Base-by-base conservation (phyloP, 257 asterid genomes). In the Rehmannia glutinosa region DNA sequence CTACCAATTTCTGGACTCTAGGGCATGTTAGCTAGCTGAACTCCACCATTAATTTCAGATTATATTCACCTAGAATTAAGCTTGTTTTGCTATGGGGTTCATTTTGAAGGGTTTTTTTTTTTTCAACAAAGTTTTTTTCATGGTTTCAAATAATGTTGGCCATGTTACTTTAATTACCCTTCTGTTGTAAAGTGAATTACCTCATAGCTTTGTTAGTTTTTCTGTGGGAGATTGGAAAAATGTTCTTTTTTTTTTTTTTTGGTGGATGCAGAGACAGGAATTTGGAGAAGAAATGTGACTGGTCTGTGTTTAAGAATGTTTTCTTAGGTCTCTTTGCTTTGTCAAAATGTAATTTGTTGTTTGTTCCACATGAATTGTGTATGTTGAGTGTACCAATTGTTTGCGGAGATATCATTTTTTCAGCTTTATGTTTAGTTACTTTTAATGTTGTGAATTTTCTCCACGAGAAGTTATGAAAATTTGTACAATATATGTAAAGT, bases 81-180 rank as follows among this genome's bases (percentile, higher is more conserved):
- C 41, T 56, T 66, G 71, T 72, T 81, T 78, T 55, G 78, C 74
- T 62, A 24, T 65, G 80, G 41, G 79, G 81, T 75, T 65, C 74
- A 66, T 72, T 81, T 78, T 77, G 65, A 59, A 74, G 75, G 81
- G 80, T 76, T 39, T 70, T 77, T 77, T 53, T 67, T 15, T 45
- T 39, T 17, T 24, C 49, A 4, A 42, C 6, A 7, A 17, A 3
- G 6, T 20, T 77, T 75, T 73, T 74, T 74, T 62, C 85, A 77
- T 80, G 85, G 85, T 61, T 77, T 2, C 27, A 39, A 2, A 16
- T 9, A 20, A 6, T 9, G 21, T 33, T 56, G 72, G 74, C 77
- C 83, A 81, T 81, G 81, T 64, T 74, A 49, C n/a, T 32, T 32
- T n/a, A 23, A 3, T 55, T 43, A 76, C 82, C 85, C 78, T 77